Conservation (phyloP, 306 rosid genomes). For the Medicago ruthenica region DNA sequence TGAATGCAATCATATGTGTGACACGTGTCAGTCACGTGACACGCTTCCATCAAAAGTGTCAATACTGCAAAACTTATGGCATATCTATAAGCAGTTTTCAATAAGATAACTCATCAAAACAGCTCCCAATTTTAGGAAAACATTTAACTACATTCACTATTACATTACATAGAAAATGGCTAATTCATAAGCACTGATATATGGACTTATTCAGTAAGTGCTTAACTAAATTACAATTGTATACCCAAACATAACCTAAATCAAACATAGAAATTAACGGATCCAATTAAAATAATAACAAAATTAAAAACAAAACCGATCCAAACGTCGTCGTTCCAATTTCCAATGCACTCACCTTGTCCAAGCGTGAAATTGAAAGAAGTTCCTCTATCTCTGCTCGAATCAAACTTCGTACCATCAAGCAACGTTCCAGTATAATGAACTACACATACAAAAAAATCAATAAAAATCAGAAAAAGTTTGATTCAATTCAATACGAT, state of each 20-base stretch:
- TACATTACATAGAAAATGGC: not conserved
- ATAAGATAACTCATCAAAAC: not conserved
- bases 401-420: constrained; percentile 92
- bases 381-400: constrained; percentile 77
- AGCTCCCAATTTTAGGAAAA: not conserved
- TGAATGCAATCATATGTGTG: too few relatives aligned
- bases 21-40: too few relatives aligned
- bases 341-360: constrained; percentile 63
- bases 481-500: not conserved
- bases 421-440: constrained; percentile 93
- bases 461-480: not conserved
- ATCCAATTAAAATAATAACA: not conserved
- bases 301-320: not conserved
- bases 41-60: too few relatives aligned
- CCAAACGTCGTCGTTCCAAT: not conserved
- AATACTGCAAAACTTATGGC: not conserved
- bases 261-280: not conserved
- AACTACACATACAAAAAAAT: constrained; percentile 49
- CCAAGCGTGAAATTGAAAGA: constrained; percentile 96
- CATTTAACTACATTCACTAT: not conserved
- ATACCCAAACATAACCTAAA: not conserved
- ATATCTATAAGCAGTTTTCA: not conserved
- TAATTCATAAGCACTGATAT: not conserved
- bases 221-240: not conserved
- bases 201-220: not conserved